Evolutionary conservation across 345 rosid genomes (phyloP).

Genomic region (Nephelium lappaceum): DNA sequence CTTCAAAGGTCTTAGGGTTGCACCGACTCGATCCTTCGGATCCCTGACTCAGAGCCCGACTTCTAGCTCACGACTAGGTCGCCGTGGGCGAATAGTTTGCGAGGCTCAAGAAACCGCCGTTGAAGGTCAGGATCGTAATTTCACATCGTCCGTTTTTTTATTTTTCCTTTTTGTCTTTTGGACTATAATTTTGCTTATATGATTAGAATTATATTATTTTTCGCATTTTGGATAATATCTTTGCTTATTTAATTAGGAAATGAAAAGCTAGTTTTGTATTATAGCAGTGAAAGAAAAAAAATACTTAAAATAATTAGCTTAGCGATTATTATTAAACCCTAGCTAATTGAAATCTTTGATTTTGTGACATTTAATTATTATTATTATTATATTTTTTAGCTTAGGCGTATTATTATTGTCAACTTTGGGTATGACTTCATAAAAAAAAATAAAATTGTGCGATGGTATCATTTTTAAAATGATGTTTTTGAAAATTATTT

Average conservation of each 20-base stretch:
- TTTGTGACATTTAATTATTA: not conserved
- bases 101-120: slow-evolving; percentile 36
- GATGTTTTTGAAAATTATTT: no score
- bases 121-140: slow-evolving; percentile 22
- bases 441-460: no score
- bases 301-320: not conserved
- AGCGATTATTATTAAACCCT: not conserved
- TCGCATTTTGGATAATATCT: not conserved
- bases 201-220: not conserved
- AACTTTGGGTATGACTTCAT: not conserved
- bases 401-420: not conserved
- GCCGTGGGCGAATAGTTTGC: slow-evolving; percentile 26
- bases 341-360: not conserved
- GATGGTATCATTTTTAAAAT: no score
- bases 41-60: slow-evolving; percentile 11
- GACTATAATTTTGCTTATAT: not conserved
- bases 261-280: not conserved
- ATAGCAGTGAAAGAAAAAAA: not conserved
- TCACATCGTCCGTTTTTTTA: not conserved
- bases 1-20: slow-evolving; percentile 27
- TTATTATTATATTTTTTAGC: not conserved
- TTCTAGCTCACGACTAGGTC: slow-evolving; percentile 7
- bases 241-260: not conserved
- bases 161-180: slow-evolving; percentile 3
- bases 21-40: slow-evolving; percentile 14